Percentiles rank a stretch among this genome's conserved stretches.
Evolutionary conservation across 192 early-diverging fungal species (phyloP).

Genomic region (Backusella luteola): DNA sequence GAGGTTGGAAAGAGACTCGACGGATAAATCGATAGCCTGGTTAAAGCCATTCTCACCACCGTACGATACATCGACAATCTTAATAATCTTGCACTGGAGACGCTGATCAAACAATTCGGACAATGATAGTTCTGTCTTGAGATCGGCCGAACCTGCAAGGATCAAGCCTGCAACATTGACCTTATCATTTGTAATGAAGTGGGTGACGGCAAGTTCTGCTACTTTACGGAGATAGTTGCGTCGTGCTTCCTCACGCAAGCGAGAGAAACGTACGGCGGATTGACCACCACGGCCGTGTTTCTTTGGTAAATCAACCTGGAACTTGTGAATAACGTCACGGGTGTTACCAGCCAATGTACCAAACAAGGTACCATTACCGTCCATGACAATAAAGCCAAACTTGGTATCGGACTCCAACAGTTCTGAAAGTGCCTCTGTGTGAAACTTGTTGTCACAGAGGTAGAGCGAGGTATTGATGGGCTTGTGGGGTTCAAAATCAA

Average conservation of each 20-base stretch:
- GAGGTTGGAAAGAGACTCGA: slow-evolving; percentile 90
- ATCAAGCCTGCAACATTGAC: slow-evolving; percentile 73
- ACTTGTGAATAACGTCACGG: slow-evolving; percentile 93
- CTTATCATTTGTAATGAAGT: slow-evolving; percentile 94
- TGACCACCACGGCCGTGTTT: slow-evolving; percentile 99
- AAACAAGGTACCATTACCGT: slow-evolving; percentile 95
- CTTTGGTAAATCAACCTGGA: slow-evolving; percentile 98
- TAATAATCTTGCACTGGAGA: slow-evolving; percentile 84
- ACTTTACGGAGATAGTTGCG: slow-evolving; percentile 99
- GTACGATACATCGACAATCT: slow-evolving; percentile 96
- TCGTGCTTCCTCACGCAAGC: slow-evolving; percentile 97
- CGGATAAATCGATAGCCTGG: slow-evolving; percentile 92
- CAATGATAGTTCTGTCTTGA: slow-evolving; percentile 94
- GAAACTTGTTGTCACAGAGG: slow-evolving; percentile 99
- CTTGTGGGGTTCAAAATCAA: slow-evolving; percentile 99
- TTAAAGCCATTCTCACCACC: slow-evolving; percentile 99
- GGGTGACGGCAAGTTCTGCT: slow-evolving; percentile 90
- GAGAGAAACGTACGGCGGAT: slow-evolving; percentile 98
- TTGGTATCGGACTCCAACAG: slow-evolving; percentile 91
- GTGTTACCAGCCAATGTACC: slow-evolving; percentile 91
- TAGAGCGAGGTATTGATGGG: slow-evolving; percentile 99
- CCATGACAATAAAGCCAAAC: slow-evolving; percentile 99
- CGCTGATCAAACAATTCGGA: slow-evolving; percentile 97
- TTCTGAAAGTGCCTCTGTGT: slow-evolving; percentile 89
- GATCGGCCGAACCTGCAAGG: slow-evolving; percentile 98